Base-by-base conservation (phyloP, 2,329 filamentous ascomycete species). In the Fusarium keratoplasticum region DNA sequence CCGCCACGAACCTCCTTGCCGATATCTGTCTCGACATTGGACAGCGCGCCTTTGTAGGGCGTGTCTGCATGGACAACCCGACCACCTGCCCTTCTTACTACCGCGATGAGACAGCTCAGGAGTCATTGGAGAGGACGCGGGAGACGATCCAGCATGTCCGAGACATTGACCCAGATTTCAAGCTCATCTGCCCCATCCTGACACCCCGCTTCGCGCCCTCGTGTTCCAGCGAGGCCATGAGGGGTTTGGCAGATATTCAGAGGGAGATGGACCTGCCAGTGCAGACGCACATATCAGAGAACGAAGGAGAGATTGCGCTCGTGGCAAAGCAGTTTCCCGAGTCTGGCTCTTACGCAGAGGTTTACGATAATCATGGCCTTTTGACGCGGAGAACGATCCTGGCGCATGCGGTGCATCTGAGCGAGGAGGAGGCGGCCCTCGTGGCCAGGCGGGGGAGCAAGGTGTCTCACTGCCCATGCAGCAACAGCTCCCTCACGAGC, bases 281-380 rank as follows among this genome's bases (percentile, higher is more conserved):
- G 40, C 96, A 98, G 84, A 98, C 96, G 8, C 96, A 98, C 83
- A 90, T 98, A 64, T 93, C 92, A 0, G 96, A 98, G 81, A 98
- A 98, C 82, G 84, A 83, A 14, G 85, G 86, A 75, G 96, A 98
- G 83, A 85, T 96, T 40, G 85, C 84, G 4, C 88, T 97, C 1
- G 95, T 98, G 2, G 82, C 85, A 18, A 77, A 89, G 11, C 79
- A 95, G 52, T 97, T 97, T 82, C 93, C 94, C 0, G 84, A 88
- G 0, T 83, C 85, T 36, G 80, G 80, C 4, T 88, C 86, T 18
- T 98, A 98, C 81, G 87, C 95, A 0, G 87, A 88, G 35, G 93
- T 98, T 27, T 98, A 98, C 84, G 95, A 98, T 76, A 81, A 84
- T 0, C 86, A 89, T 62, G 91, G 90, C 0, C 86, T 98, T 4